These are phyloP conservation scores for Metschnikowia colocasiae DNA, from an alignment of 805 yeast genomes.

Conservation along the genomic window DNA sequence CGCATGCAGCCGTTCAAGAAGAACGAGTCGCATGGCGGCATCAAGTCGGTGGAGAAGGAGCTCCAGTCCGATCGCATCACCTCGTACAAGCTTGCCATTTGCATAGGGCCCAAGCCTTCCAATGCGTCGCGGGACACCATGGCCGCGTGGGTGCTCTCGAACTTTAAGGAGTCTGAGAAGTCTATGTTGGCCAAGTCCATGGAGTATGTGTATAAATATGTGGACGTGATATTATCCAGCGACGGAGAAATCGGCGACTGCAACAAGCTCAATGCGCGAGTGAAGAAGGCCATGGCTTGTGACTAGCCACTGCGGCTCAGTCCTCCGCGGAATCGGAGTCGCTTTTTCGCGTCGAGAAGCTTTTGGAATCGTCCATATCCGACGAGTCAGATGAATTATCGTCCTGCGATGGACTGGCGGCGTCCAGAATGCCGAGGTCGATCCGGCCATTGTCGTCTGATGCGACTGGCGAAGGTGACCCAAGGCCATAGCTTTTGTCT, in stretches of 20 bases:
- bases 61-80: conserved; percentile 8
- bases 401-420: conserved; percentile 6
- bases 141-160: conserved; percentile 41
- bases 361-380: background rate
- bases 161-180: conserved; percentile 27
- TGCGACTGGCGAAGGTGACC: conserved; percentile 10
- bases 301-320: background rate
- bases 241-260: conserved; percentile 25
- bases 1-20: conserved; percentile 28
- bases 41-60: conserved; percentile 23
- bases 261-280: conserved; percentile 24
- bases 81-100: conserved; percentile 34
- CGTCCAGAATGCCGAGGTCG: conserved; percentile 6
- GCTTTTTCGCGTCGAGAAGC: background rate
- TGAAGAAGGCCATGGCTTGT: conserved; percentile 13
- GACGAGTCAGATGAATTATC: conserved; percentile 13
- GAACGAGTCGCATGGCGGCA: conserved; percentile 41
- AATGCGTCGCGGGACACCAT: conserved; percentile 31
- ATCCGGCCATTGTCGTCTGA: conserved; percentile 12
- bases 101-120: conserved; percentile 42
- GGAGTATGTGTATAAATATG: conserved; percentile 18
- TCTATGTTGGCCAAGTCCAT: conserved; percentile 14
- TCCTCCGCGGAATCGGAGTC: conserved; percentile 3
- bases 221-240: conserved; percentile 22
- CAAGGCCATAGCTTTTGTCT: background rate